Percentiles rank a stretch among this genome's conserved stretches.
Conservation (phyloP, 257 asterid species). For the Solanum bulbocastanum region DNA sequence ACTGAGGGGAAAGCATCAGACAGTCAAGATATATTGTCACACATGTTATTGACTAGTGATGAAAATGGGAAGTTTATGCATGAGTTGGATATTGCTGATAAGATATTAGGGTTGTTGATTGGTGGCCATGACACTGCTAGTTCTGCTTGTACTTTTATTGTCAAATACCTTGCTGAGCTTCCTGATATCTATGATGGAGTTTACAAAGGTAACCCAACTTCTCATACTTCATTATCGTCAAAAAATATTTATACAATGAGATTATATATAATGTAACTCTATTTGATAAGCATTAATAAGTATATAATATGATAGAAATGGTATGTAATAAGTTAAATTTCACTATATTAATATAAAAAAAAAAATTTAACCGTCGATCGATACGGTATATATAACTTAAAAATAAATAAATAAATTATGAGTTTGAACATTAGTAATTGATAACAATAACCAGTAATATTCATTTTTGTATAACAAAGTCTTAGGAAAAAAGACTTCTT, state of each 20-base stretch:
- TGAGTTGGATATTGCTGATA: conserved; percentile 44
- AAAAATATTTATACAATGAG: neutral
- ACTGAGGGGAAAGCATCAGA: conserved; percentile 29
- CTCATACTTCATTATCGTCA: neutral
- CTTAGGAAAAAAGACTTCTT: neutral
- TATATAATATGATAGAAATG: neutral
- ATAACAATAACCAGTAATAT: too few species aligned
- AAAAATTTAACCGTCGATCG: neutral
- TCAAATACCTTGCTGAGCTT: conserved; percentile 50
- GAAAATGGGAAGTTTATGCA: conserved; percentile 46
- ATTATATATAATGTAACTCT: too few species aligned
- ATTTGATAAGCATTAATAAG: neutral
- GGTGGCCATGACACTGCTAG: conserved; percentile 64
- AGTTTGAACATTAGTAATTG: neutral
- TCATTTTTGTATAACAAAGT: neutral
- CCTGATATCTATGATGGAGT: conserved; percentile 42
- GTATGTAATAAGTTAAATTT: neutral
- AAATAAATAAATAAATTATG: neutral
- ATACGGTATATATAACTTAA: neutral
- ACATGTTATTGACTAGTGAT: conserved; percentile 41
- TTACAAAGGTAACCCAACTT: conserved; percentile 29
- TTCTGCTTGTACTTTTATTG: conserved; percentile 48
- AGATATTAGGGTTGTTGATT: conserved; percentile 47
- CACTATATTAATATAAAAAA: too few species aligned
- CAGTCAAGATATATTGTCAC: conserved; percentile 55